phyloP scores from a whole-genome alignment of 2,329 filamentous ascomycete genomes.

The Lithohypha guttulata region DNA sequence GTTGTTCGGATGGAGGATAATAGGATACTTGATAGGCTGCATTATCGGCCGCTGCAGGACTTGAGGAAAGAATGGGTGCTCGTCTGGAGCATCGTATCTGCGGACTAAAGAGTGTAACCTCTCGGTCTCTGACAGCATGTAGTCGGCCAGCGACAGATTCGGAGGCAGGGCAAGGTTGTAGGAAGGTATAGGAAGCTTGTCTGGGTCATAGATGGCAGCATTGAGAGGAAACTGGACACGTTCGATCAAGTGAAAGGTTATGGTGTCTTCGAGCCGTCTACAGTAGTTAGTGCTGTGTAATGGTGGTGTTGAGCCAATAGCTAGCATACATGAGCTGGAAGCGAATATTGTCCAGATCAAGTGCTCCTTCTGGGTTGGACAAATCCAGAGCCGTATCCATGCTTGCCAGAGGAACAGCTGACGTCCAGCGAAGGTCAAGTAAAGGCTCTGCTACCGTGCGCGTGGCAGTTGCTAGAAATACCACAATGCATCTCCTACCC shows the following conservation, averaged over 20 bases:
- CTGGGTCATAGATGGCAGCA: constrained; percentile 70
- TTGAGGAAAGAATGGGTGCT: constrained; percentile 91
- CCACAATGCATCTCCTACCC: too few relatives aligned
- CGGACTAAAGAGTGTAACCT: constrained; percentile 83
- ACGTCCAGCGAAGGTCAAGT: too few relatives aligned
- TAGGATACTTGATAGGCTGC: constrained; percentile 77
- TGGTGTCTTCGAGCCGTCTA: constrained; percentile 93
- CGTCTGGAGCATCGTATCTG: constrained; percentile 90
- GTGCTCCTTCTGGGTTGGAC: constrained; percentile 68
- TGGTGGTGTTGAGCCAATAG: background rate
- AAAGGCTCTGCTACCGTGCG: too few relatives aligned
- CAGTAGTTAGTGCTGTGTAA: constrained; percentile 10
- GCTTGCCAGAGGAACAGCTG: constrained; percentile 1
- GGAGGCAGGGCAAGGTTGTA: constrained; percentile 73
- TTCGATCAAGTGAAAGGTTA: constrained; percentile 94
- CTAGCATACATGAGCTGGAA: constrained; percentile 74
- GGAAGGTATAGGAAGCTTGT: constrained; percentile 67
- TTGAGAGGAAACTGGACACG: constrained; percentile 96
- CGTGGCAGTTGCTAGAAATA: too few relatives aligned
- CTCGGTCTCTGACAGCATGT: constrained; percentile 84
- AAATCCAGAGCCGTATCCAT: constrained; percentile 93
- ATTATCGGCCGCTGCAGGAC: constrained; percentile 70
- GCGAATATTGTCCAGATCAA: constrained; percentile 84
- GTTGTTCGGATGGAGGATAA: constrained; percentile 74
- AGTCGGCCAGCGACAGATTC: constrained; percentile 92